Percentiles rank a stretch among this genome's conserved stretches.
These are phyloP conservation scores for Chenopodium quinoa DNA, from an alignment of 148 eudicot genomes.

Conservation along the genomic window DNA sequence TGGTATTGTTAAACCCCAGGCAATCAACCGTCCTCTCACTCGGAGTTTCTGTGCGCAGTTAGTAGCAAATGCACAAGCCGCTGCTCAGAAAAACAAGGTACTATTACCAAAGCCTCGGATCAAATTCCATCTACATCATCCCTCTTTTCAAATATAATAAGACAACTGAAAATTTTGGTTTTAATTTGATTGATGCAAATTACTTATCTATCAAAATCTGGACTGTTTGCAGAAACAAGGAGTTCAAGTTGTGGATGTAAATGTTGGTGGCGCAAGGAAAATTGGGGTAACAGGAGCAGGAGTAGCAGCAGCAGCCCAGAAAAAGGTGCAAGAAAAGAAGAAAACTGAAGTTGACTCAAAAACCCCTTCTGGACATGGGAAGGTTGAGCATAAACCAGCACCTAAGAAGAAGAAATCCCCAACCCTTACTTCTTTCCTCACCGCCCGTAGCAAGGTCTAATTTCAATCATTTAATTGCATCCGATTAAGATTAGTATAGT, in stretches of 20 bases:
- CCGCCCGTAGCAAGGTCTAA: slow-evolving; percentile 53
- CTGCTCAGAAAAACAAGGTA: slow-evolving; percentile 40
- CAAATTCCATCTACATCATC: neutral
- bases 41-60: slow-evolving; percentile 52
- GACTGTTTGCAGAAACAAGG: slow-evolving; percentile 37
- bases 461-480: neutral
- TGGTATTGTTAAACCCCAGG: slow-evolving; percentile 21
- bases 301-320: slow-evolving; percentile 15
- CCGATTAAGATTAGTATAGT: neutral
- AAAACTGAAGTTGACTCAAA: slow-evolving; percentile 22
- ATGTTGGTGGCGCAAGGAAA: slow-evolving; percentile 21
- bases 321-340: slow-evolving; percentile 32
- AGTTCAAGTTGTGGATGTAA: slow-evolving; percentile 34
- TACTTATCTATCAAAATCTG: neutral
- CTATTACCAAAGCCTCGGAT: no score
- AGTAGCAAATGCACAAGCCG: slow-evolving; percentile 47
- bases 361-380: slow-evolving; percentile 25
- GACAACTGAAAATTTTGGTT: no score
- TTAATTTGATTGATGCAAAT: no score
- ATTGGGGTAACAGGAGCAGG: neutral
- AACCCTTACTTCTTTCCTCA: slow-evolving; percentile 42
- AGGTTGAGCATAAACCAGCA: slow-evolving; percentile 20
- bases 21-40: slow-evolving; percentile 43
- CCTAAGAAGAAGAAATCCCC: slow-evolving; percentile 29
- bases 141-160: no score